A percentile compares a stretch with the other conserved stretches of the same genome.
phyloP scores from a whole-genome alignment of 2,329 filamentous ascomycete species.

The Magnaporthales sp. region DNA sequence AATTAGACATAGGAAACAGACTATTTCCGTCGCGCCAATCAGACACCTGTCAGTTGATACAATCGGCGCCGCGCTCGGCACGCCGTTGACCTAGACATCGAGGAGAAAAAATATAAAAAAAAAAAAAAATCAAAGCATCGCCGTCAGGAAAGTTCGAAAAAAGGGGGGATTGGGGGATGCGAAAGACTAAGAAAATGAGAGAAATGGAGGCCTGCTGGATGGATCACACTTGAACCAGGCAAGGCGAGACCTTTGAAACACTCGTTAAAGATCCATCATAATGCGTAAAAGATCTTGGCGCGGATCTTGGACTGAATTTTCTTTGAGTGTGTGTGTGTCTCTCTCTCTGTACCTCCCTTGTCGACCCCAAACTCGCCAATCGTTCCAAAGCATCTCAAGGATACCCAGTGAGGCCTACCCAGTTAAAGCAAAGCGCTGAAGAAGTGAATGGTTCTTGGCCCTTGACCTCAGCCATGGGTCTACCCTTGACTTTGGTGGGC shows the following conservation, averaged over 20 bases:
- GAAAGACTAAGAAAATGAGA: neutral
- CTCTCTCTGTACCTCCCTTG: too few species aligned
- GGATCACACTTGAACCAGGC: neutral
- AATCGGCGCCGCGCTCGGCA: neutral
- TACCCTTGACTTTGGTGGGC: neutral
- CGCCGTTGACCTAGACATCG: too few species aligned
- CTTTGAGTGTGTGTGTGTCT: too few species aligned
- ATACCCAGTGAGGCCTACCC: neutral
- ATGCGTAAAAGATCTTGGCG: neutral
- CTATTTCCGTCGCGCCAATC: neutral
- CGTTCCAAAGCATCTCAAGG: neutral
- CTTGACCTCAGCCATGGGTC: neutral
- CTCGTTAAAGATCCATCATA: neutral
- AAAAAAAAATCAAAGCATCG: neutral
- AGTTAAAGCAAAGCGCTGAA: neutral
- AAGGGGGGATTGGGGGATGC: neutral
- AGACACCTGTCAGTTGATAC: neutral
- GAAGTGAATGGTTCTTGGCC: neutral
- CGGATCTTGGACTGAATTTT: too few species aligned
- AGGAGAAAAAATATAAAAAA: neutral
- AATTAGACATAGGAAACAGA: neutral
- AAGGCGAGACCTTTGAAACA: neutral
- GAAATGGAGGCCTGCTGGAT: neutral
- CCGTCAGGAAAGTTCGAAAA: neutral
- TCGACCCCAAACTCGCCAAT: neutral